Percentiles rank a stretch among this genome's conserved stretches.
Evolutionary conservation across 2,329 filamentous ascomycete genomes (phyloP).

Genomic region (Akanthomyces muscarius): DNA sequence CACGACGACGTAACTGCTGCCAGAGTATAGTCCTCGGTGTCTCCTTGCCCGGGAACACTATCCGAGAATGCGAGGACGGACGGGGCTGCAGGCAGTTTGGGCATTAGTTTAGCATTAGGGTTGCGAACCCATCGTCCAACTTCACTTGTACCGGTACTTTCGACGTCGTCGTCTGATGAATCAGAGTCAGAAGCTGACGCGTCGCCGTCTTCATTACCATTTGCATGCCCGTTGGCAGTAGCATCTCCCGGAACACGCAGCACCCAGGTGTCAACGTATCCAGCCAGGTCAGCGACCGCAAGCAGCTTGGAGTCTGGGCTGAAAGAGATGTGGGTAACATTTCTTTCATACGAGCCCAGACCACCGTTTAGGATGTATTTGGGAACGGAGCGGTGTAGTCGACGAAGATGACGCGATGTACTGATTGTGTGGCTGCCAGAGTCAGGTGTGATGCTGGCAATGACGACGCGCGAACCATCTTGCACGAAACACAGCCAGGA

Average conservation of each 20-base stretch:
- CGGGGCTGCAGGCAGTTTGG: conserved; percentile 61
- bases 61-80: conserved; percentile 65
- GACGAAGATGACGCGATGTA: conserved; percentile 45
- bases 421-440: conserved; percentile 25
- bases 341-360: conserved; percentile 71
- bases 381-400: conserved; percentile 51
- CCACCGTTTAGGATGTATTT: conserved; percentile 59
- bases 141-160: conserved; percentile 32
- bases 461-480: conserved; percentile 54
- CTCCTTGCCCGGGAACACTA: conserved; percentile 35
- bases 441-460: conserved; percentile 34
- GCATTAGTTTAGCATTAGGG: conserved; percentile 64
- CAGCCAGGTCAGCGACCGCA: conserved; percentile 74
- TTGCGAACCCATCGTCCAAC: conserved; percentile 73
- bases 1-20: conserved; percentile 52
- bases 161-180: conserved; percentile 43
- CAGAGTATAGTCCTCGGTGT: conserved; percentile 43
- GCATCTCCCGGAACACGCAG: conserved; percentile 45
- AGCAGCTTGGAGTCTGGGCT: conserved; percentile 76
- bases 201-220: conserved; percentile 31
- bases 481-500: conserved; percentile 66
- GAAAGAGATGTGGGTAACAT: conserved; percentile 70
- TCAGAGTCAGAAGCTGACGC: conserved; percentile 37
- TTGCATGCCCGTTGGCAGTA: conserved; percentile 30
- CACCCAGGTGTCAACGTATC: conserved; percentile 84